phyloP scores from a whole-genome alignment of 768 basidiomycete species.

The Termitomyces heimii region DNA sequence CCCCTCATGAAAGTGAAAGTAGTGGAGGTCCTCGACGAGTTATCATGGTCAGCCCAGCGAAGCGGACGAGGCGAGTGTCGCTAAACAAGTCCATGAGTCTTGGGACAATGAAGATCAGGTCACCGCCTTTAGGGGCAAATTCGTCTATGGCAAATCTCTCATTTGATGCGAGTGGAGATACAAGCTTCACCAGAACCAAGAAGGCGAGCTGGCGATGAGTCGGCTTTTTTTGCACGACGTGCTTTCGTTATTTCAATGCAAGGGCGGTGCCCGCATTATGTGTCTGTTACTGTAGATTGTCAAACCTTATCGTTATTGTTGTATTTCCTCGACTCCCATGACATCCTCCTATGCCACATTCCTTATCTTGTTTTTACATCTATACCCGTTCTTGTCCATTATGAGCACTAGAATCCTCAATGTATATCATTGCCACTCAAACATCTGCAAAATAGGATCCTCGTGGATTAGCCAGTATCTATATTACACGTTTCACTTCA shows the following conservation, averaged over 20 bases:
- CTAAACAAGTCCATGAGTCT: constrained; percentile 35
- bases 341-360: constrained; percentile 13
- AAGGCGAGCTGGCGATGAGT: constrained; percentile 57
- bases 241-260: constrained; percentile 1
- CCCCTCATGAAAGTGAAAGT: constrained; percentile 35
- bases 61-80: constrained; percentile 54
- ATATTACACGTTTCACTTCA: constrained; percentile 87
- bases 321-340: constrained; percentile 5
- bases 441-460: background rate
- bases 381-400: constrained; percentile 18
- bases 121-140: constrained; percentile 15
- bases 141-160: constrained; percentile 25
- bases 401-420: constrained; percentile 2
- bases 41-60: constrained; percentile 48
- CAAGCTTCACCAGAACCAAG: constrained; percentile 37
- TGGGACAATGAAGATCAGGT: constrained; percentile 23
- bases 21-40: constrained; percentile 27
- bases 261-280: constrained; percentile 12
- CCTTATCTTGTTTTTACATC: constrained; percentile 9
- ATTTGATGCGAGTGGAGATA: constrained; percentile 39
- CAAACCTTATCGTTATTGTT: constrained; percentile 8
- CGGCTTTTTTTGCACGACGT: constrained; percentile 4
- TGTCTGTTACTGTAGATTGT: constrained; percentile 12
- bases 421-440: constrained; percentile 2
- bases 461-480: constrained; percentile 16